Evolutionary conservation across 768 basidiomycete genomes (phyloP), one percentile per base, ranked within the genome.

Genomic region (Asterophora parasitica): DNA sequence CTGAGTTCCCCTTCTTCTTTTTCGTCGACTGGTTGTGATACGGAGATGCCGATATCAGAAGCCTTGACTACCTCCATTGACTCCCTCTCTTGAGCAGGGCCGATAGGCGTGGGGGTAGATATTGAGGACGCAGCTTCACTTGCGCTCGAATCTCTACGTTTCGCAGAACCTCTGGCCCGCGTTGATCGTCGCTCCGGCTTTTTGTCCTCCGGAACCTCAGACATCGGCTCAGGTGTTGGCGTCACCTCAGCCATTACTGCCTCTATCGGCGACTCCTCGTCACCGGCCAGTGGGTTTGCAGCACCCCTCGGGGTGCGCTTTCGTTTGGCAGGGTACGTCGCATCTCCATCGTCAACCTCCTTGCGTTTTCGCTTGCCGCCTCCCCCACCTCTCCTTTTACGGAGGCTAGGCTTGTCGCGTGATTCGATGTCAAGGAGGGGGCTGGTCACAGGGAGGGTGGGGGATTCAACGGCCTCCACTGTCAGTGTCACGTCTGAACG

Each of bases 241-340:
- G 49, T 57, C 38, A 53, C 58, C 12, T 56, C 48, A 2, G 57
- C 52, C 20, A 53, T 46, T 27, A 42, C 49, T 27, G 48, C 51
- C 40, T 67, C 71, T 16, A 64, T 54, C 13, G 72, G 68, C 1
- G 68, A 69, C n/a, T 71, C 74, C 0, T 72, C 74, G 46, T 76
- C 76, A 27, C 58, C 60, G n/a, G 42, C 44, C 17, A 58, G 38
- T 30, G 58, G 66, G 13, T 58, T 61, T 7, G 63, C 63, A 11
- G 58, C 59, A 17, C 72, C 72, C 50, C 83, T 66, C 5, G 80
- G 74, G 46, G 74, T 67, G 20, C 83, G 75, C 15, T 79, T 71
- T 19, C 82, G 74, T 64, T 84, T 86, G 9, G 83, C 79, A n/a
- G 84, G 83, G 58, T 84, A 85, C n/a, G 78, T 76, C 1, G 77